Evolutionary conservation across 805 yeast genomes (phyloP).

Genomic region (Millerozyma acaciae): DNA sequence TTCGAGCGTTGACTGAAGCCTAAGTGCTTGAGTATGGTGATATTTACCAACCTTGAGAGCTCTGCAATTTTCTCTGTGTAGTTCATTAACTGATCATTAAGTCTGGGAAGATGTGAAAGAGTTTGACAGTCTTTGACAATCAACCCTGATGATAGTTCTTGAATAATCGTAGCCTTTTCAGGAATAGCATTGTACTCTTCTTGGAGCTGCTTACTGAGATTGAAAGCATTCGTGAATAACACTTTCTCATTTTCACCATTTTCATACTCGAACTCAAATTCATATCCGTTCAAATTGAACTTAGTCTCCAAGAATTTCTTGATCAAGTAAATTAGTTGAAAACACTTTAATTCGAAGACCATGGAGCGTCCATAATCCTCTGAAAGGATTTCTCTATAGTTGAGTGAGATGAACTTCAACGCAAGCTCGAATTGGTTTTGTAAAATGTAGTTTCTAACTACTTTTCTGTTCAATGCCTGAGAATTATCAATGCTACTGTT

Average conservation of each 20-base stretch:
- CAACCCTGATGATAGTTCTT: conserved; percentile 19
- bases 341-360: conserved; percentile 23
- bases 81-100: conserved; percentile 16
- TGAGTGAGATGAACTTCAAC: conserved; percentile 15
- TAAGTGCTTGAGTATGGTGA: conserved; percentile 17
- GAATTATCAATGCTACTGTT: conserved; percentile 7
- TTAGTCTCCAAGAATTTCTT: conserved; percentile 18
- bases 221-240: conserved; percentile 16
- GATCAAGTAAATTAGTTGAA: conserved; percentile 21
- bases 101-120: conserved; percentile 19
- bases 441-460: conserved; percentile 18
- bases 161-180: conserved; percentile 9
- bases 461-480: conserved; percentile 23
- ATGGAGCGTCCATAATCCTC: conserved; percentile 12
- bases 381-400: conserved; percentile 14
- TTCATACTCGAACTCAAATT: conserved; percentile 3
- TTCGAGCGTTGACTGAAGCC: conserved; percentile 25
- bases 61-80: conserved; percentile 15
- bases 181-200: conserved; percentile 10
- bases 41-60: conserved; percentile 22
- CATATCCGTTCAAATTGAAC: conserved; percentile 7
- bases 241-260: conserved; percentile 12
- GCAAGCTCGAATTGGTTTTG: conserved; percentile 22
- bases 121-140: conserved; percentile 18
- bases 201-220: conserved; percentile 16